Evolutionary conservation across 2,329 filamentous ascomycete species (phyloP), one percentile per base, ranked within the genome.

Genomic region (Apiospora hydei): DNA sequence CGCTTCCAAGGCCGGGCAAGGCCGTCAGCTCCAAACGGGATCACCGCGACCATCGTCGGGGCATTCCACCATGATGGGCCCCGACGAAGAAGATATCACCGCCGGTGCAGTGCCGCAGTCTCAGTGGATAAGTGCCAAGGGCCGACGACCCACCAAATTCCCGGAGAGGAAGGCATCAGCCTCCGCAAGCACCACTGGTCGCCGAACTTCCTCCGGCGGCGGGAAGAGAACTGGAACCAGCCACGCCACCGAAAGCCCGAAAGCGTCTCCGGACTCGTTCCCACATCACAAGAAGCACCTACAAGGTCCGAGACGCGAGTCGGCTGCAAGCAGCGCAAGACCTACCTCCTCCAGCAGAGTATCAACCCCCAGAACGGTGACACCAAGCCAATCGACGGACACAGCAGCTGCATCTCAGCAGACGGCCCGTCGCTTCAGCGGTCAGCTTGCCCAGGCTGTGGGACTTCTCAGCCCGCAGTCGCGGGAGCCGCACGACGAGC

Each of bases 121-220:
- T 11, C 44, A 69, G 26, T 72, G 73, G 73, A 74, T 71, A 61
- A 69, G 30, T n/a, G 53, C 51, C 14, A 71, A 68, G 67, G 69
- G 38, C 24, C 70, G 71, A 8, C 71, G 66, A 8, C 24, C 44
- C 51, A 71, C 66, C 30, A 24, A 18, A 14, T 71, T 70, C 64
- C 69, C 72, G 8, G 44, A 44, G n/a, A 43, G 44, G 8, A 61
- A 68, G 64, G 30, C 46, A n/a, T 16, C 68, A 1, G 18, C 13
- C 21, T 11, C 14, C 7, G 21, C 7, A 5, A 30, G 30, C 46
- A 41, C 24, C 21, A 34, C 21, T 5, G 26, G 14, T 5, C 26
- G 21, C 4, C 26, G 68, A 16, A 5, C 11, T 13, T 38, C 46
- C 8, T 18, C 46, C 3, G 1, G 5, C 2, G 21, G 64, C 14